A percentile compares a stretch with the other conserved stretches of the same genome.
These are phyloP conservation scores for Sphagnum tenellum DNA, from an alignment of 225 moss, liverwort and hornwort genomes.

Conservation along the genomic window DNA sequence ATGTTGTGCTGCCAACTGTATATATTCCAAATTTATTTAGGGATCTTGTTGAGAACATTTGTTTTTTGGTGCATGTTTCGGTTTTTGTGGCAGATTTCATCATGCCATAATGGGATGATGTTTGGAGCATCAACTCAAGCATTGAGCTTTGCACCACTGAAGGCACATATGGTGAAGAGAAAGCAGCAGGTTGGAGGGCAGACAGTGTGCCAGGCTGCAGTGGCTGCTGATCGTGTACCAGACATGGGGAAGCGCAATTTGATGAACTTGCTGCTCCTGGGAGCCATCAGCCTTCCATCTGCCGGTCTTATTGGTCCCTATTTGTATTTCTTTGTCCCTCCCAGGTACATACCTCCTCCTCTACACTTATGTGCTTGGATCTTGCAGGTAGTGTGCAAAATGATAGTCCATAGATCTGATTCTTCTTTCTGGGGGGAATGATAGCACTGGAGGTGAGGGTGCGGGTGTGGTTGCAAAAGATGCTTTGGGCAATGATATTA, in stretches of 20 bases:
- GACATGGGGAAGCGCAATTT: constrained; percentile 78
- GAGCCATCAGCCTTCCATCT: constrained; percentile 47
- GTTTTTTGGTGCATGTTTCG: too few species aligned
- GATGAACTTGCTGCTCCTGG: constrained; percentile 74
- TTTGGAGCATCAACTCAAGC: constrained; percentile 1
- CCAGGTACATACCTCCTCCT: constrained; percentile 6
- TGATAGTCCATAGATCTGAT: too few species aligned
- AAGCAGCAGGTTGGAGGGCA: constrained; percentile 14
- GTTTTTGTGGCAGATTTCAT: background rate
- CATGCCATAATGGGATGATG: constrained; percentile 1
- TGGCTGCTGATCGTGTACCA: constrained; percentile 52
- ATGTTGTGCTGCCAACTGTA: too few species aligned
- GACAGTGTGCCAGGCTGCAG: constrained; percentile 27
- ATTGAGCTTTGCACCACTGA: constrained; percentile 16
- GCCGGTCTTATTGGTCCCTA: constrained; percentile 47
- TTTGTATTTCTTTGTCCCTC: constrained; percentile 69
- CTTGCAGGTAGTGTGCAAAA: too few species aligned
- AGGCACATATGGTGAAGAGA: background rate
- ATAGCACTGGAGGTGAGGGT: constrained; percentile 40
- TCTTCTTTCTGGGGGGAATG: too few species aligned
- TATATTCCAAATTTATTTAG: too few species aligned
- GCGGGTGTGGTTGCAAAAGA: constrained; percentile 67
- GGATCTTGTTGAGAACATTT: too few species aligned
- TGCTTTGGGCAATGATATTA: constrained; percentile 70
- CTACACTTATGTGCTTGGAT: too few species aligned